These are phyloP conservation scores for Nicotiana rustica DNA, from an alignment of 305 asterid species.

Conservation along the genomic window DNA sequence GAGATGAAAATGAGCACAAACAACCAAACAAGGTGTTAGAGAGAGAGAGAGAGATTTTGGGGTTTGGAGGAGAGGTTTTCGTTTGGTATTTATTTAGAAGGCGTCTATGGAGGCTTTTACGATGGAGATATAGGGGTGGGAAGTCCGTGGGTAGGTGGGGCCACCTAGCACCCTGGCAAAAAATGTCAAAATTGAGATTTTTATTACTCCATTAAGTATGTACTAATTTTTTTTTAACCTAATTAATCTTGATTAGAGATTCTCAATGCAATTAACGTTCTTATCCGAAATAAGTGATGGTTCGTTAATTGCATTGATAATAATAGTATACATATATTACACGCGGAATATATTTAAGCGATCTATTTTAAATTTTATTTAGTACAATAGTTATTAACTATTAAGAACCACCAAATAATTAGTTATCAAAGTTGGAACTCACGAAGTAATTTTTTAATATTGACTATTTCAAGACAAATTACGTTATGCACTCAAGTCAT, in stretches of 20 bases:
- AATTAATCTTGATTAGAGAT: neutral
- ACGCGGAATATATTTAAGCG: too few species aligned
- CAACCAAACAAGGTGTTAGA: neutral
- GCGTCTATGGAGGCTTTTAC: slow-evolving; percentile 28
- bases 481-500: too few species aligned
- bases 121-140: slow-evolving; percentile 24
- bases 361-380: too few species aligned
- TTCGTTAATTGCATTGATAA: too few species aligned
- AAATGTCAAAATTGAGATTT: neutral
- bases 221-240: neutral
- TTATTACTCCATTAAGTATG: neutral
- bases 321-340: too few species aligned
- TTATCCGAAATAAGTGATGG: neutral
- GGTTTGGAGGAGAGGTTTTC: slow-evolving; percentile 24
- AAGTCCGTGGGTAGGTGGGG: slow-evolving; percentile 27
- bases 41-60: slow-evolving; percentile 30
- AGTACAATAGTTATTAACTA: too few species aligned
- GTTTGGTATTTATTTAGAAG: slow-evolving; percentile 28
- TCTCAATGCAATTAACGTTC: neutral
- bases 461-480: too few species aligned
- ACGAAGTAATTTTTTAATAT: too few species aligned
- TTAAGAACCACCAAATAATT: too few species aligned
- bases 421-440: too few species aligned
- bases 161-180: slow-evolving; percentile 12
- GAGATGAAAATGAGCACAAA: neutral